phyloP scores from a whole-genome alignment of 2,329 filamentous ascomycete genomes.

The Phialocephala sp. region DNA sequence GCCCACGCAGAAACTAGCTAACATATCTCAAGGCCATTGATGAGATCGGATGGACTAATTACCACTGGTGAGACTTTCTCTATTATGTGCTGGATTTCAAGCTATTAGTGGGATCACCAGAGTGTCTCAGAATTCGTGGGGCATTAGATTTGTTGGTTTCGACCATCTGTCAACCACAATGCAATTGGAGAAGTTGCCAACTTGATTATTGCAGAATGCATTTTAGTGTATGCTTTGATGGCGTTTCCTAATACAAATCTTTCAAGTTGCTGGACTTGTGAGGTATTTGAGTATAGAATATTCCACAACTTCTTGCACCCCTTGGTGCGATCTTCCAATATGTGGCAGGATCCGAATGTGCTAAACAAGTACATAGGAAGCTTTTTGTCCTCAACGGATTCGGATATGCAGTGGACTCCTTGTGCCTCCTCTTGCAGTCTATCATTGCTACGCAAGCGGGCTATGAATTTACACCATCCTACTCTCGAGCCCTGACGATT shows the following conservation, averaged over 20 bases:
- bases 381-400: constrained; percentile 66
- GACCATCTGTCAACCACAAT: too few species aligned
- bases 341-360: background rate
- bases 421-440: constrained; percentile 64
- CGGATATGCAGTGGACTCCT: constrained; percentile 63
- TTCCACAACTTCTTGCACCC: too few species aligned
- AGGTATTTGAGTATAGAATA: too few species aligned
- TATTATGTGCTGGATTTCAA: background rate
- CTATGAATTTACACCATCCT: constrained; percentile 63
- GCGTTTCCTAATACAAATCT: too few species aligned
- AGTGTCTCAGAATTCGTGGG: background rate
- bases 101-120: background rate
- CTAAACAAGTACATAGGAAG: constrained; percentile 18
- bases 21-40: constrained; percentile 50
- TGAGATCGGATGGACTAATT: constrained; percentile 57
- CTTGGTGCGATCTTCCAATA: background rate
- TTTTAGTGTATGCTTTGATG: too few species aligned
- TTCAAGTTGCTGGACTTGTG: background rate
- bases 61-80: constrained; percentile 54
- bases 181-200: too few species aligned
- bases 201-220: too few species aligned
- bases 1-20: background rate
- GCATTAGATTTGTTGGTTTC: too few species aligned
- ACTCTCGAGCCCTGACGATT: constrained; percentile 62
- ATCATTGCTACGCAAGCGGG: constrained; percentile 64